Percentiles rank a stretch among this genome's conserved stretches.
These are phyloP conservation scores for Cladorrhinum sp. DNA, from an alignment of 2,329 filamentous ascomycete genomes.

Conservation along the genomic window DNA sequence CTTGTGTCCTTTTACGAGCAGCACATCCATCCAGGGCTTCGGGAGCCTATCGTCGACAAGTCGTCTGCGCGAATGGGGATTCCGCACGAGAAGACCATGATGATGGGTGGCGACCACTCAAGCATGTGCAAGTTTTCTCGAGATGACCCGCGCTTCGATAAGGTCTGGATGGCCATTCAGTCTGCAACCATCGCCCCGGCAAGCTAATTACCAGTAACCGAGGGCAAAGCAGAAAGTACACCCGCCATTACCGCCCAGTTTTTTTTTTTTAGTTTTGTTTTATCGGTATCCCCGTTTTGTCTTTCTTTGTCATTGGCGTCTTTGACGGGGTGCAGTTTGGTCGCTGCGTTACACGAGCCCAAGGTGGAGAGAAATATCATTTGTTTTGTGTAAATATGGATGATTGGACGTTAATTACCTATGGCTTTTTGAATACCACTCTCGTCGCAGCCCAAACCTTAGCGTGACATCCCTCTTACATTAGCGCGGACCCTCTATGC, in stretches of 20 bases:
- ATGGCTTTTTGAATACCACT: no score
- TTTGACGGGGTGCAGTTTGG: no score
- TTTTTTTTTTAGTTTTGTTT: neutral
- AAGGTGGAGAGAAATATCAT: neutral
- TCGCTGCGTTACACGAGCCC: neutral
- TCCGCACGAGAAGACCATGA: slow-evolving; percentile 12
- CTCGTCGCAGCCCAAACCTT: no score
- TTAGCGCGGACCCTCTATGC: no score
- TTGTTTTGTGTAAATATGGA: neutral
- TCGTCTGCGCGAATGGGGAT: slow-evolving; percentile 10
- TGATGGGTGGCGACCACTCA: slow-evolving; percentile 13
- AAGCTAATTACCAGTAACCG: no score
- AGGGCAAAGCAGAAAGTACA: no score
- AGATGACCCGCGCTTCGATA: slow-evolving; percentile 12
- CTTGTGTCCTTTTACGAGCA: slow-evolving; percentile 1
- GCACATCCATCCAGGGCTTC: neutral
- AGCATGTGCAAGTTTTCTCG: slow-evolving; percentile 13
- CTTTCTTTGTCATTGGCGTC: neutral
- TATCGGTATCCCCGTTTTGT: neutral
- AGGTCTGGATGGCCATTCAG: slow-evolving; percentile 11
- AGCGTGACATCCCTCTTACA: no score
- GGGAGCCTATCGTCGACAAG: slow-evolving; percentile 10
- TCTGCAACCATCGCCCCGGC: neutral
- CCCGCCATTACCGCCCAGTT: no score
- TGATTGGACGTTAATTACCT: no score